These are phyloP conservation scores for Nothomitra cinnamomea DNA, from an alignment of 2,329 filamentous ascomycete genomes.

Conservation along the genomic window DNA sequence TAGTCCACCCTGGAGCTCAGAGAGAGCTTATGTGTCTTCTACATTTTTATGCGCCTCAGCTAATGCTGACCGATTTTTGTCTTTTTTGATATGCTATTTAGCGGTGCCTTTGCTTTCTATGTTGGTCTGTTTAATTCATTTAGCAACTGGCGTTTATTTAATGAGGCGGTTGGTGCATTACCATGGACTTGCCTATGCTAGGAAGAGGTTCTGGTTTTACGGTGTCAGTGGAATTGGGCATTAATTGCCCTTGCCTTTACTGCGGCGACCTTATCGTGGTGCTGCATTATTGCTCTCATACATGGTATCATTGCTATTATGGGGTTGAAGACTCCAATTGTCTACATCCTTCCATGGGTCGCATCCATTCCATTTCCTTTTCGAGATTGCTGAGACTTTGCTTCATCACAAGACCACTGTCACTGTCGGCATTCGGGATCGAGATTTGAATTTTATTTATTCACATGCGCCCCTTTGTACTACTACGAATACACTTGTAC, in stretches of 20 bases:
- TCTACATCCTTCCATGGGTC: neutral
- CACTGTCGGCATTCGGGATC: neutral
- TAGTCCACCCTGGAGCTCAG: neutral
- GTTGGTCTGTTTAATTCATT: neutral
- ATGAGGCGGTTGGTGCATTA: slow-evolving; percentile 2
- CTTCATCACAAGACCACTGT: slow-evolving; percentile 1
- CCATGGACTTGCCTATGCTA: neutral
- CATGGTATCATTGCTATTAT: neutral
- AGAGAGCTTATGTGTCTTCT: neutral
- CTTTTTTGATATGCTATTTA: slow-evolving; percentile 3
- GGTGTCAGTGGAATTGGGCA: slow-evolving; percentile 1
- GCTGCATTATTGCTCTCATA: neutral
- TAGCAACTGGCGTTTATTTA: slow-evolving; percentile 4
- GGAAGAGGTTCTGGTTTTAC: neutral
- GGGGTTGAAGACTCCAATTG: neutral
- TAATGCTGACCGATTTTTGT: neutral
- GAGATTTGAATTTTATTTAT: neutral
- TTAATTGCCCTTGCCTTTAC: neutral
- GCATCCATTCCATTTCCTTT: neutral
- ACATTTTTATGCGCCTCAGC: neutral
- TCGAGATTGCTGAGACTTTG: neutral
- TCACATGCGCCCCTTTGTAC: neutral
- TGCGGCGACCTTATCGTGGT: neutral
- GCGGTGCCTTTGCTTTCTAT: slow-evolving; percentile 1
- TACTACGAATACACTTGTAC: slow-evolving; percentile 1